Evolutionary conservation across 2,329 filamentous ascomycete species (phyloP).

Genomic region (Aspergillus tamarii): DNA sequence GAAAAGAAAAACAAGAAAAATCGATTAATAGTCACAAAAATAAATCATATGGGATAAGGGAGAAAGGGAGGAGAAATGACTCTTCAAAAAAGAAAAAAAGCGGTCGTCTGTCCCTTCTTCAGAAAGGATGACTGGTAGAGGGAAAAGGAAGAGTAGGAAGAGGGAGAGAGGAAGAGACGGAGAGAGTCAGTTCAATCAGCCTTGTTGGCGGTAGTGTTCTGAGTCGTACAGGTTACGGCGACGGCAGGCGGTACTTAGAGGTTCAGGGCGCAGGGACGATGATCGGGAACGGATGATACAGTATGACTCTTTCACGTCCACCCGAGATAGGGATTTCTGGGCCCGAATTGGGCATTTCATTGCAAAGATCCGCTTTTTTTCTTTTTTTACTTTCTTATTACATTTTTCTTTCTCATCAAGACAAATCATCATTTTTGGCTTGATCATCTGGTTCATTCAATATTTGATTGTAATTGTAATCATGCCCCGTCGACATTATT

Average conservation of each 20-base stretch:
- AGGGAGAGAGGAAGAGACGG: constrained; percentile 3
- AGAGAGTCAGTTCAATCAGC: constrained; percentile 1
- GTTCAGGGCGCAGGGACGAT: constrained; percentile 12
- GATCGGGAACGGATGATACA: constrained; percentile 20
- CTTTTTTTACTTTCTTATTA: constrained; percentile 8
- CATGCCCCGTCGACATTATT: background rate
- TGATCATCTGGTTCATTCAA: background rate
- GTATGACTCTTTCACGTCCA: constrained; percentile 23
- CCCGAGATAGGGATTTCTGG: constrained; percentile 17
- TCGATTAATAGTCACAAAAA: background rate
- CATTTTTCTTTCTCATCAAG: constrained; percentile 1
- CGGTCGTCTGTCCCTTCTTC: background rate
- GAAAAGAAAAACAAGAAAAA: background rate
- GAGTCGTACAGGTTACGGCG: constrained; percentile 11
- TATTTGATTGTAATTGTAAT: background rate
- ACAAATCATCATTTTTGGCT: background rate
- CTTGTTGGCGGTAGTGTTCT: background rate
- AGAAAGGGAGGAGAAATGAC: background rate
- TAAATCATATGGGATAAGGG: background rate
- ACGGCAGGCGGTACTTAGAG: constrained; percentile 9
- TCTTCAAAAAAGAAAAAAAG: background rate
- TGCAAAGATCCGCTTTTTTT: constrained; percentile 5
- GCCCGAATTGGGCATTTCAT: constrained; percentile 18
- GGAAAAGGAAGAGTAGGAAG: background rate
- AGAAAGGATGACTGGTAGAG: background rate